Evolutionary conservation across 225 moss, liverwort and hornwort species (phyloP).

Genomic region (Pseudisothecium myosuroides): DNA sequence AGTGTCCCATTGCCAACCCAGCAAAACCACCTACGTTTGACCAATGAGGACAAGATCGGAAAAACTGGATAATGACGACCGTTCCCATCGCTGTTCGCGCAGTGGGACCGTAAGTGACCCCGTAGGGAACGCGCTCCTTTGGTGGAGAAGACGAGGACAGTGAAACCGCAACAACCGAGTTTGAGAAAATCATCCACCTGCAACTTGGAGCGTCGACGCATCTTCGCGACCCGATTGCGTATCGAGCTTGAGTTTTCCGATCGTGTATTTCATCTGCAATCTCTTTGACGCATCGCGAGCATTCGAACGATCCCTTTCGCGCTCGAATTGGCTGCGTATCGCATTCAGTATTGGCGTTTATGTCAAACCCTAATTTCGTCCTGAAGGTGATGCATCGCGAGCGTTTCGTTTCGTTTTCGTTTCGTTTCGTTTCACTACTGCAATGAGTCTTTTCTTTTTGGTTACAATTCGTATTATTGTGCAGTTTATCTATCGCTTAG

Average conservation of each 20-base stretch:
- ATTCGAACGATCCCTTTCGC: not conserved
- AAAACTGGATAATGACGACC: not conserved
- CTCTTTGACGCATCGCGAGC: not conserved
- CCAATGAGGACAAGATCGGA: not conserved
- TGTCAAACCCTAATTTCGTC: slow-evolving; percentile 22
- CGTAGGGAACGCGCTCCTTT: not conserved
- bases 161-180: slow-evolving; percentile 9
- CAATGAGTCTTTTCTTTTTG: not conserved
- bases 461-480: not conserved
- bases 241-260: not conserved
- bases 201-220: not conserved
- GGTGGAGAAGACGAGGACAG: not conserved
- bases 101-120: not conserved
- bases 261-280: not conserved
- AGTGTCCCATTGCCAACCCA: no score
- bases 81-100: not conserved
- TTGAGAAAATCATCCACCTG: not conserved
- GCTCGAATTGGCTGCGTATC: not conserved
- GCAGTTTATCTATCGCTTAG: not conserved
- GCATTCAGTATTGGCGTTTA: not conserved
- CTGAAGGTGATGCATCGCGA: slow-evolving; percentile 8
- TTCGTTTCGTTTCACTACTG: not conserved
- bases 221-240: not conserved
- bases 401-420: not conserved
- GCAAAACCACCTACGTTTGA: not conserved